Base-by-base conservation (phyloP, 805 yeast species). In the Nakazawaea wickerhamii region DNA sequence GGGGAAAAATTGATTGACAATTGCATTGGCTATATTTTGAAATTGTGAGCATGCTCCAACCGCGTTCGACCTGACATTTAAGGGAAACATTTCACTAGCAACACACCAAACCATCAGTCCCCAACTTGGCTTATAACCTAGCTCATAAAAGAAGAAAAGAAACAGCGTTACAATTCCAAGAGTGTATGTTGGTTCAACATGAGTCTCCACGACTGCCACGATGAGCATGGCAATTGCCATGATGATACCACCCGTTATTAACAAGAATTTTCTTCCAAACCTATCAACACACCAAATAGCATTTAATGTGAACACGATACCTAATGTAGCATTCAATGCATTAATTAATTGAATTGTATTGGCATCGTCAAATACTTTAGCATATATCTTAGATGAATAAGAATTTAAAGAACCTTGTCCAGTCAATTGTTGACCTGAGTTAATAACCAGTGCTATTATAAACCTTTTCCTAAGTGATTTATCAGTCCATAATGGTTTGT, bases 71-170 rank as follows among this genome's bases (percentile, higher is more conserved):
- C 96, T 74, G n/a, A 87, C 83, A 2, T 82, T 68, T 50, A 84
- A 74, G 0, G 96, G 93, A 44, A 87, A 75, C 38, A 88, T 83
- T 62, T 86, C 95, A 48, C 86, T 81, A 52, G 88, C 85, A 57
- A 81, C 79, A 36, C 81, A 61, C 95, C 95, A 87, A 11, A 95
- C 93, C 45, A 85, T 76, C 5, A 95, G 95, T 7, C 96, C 96
- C 90, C 93, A 88, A 32, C 90, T 79, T 54, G 79, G 79, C 7
- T 95, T 95, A 62, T 87, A 88, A 0, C 81, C 79, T 2, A 93
- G 88, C 53, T 86, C 86, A 64, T 81, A 84, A 13, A 85, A 58
- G 34, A 88, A 74, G 19, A 88, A 93, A 49, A 84, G 73, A 5
- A 75, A 67, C 43, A 66, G 65, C 67, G 67, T 57, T 3, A 87